phyloP scores from a whole-genome alignment of 768 basidiomycete genomes.

The Pleurotus eryngii region DNA sequence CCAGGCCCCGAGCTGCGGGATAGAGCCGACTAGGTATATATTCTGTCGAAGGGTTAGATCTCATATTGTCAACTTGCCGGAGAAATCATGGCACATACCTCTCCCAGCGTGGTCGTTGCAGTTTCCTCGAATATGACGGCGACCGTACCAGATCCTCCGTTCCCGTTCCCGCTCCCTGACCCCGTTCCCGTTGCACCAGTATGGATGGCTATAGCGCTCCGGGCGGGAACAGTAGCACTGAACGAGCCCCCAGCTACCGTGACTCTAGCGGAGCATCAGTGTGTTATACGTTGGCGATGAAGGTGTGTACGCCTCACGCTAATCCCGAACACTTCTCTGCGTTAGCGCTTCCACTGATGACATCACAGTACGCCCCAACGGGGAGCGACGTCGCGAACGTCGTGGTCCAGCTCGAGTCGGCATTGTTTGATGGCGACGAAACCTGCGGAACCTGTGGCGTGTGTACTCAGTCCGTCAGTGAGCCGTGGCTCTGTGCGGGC shows the following conservation, averaged over 20 bases:
- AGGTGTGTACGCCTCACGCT: slow-evolving; percentile 31
- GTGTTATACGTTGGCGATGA: neutral
- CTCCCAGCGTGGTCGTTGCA: slow-evolving; percentile 54
- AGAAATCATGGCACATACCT: slow-evolving; percentile 31
- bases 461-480: no score
- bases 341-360: slow-evolving; percentile 45
- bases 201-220: slow-evolving; percentile 56
- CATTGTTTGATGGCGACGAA: slow-evolving; percentile 73
- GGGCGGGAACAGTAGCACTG: slow-evolving; percentile 44
- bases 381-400: slow-evolving; percentile 59
- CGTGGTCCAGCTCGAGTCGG: slow-evolving; percentile 48
- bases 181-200: slow-evolving; percentile 37
- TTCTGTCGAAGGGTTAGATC: slow-evolving; percentile 34
- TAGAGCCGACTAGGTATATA: slow-evolving; percentile 56
- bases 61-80: neutral
- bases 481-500: neutral
- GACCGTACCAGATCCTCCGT: slow-evolving; percentile 20
- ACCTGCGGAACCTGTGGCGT: slow-evolving; percentile 42
- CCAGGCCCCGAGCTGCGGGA: slow-evolving; percentile 55
- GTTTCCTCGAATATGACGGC: slow-evolving; percentile 50
- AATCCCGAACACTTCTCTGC: slow-evolving; percentile 46
- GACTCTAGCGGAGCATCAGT: slow-evolving; percentile 31
- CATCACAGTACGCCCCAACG: slow-evolving; percentile 61
- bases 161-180: slow-evolving; percentile 9
- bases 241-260: slow-evolving; percentile 49